These are phyloP conservation scores for Xylariomycetidae sp. DNA, from an alignment of 2,329 filamentous ascomycete genomes.

Conservation along the genomic window DNA sequence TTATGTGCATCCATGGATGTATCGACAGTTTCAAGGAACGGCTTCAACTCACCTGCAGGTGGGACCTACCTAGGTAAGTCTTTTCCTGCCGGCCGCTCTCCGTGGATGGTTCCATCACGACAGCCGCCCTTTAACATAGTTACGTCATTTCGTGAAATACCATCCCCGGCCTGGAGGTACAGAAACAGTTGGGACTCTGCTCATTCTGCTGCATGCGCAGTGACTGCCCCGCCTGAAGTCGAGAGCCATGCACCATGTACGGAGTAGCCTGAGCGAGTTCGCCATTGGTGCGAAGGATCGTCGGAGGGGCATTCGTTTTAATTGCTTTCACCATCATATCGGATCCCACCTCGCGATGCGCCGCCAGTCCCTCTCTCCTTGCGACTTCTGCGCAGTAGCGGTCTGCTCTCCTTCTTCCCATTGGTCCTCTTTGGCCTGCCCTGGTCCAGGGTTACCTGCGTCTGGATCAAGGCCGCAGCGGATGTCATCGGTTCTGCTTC, in stretches of 20 bases:
- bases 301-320: constrained; percentile 1
- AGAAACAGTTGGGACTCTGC: too few relatives aligned
- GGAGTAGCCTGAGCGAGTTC: not conserved
- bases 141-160: too few relatives aligned
- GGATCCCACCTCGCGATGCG: not conserved
- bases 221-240: constrained; percentile 1
- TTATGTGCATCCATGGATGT: not conserved
- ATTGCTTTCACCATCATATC: not conserved
- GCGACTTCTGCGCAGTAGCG: not conserved
- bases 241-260: not conserved
- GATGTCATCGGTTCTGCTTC: not conserved
- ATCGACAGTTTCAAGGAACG: not conserved
- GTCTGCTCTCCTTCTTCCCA: not conserved
- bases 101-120: too few relatives aligned
- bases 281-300: constrained; percentile 2
- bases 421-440: not conserved
- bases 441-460: not conserved
- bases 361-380: not conserved
- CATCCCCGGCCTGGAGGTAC: too few relatives aligned
- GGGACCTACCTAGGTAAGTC: too few relatives aligned
- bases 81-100: too few relatives aligned
- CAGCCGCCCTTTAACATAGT: too few relatives aligned
- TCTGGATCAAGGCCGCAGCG: not conserved
- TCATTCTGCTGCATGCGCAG: not conserved
- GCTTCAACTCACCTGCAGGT: too few relatives aligned